Evolutionary conservation across 164 flowering plant genomes (phyloP), one percentile per base, ranked within the genome.

Genomic region (Vitis vinifera): DNA sequence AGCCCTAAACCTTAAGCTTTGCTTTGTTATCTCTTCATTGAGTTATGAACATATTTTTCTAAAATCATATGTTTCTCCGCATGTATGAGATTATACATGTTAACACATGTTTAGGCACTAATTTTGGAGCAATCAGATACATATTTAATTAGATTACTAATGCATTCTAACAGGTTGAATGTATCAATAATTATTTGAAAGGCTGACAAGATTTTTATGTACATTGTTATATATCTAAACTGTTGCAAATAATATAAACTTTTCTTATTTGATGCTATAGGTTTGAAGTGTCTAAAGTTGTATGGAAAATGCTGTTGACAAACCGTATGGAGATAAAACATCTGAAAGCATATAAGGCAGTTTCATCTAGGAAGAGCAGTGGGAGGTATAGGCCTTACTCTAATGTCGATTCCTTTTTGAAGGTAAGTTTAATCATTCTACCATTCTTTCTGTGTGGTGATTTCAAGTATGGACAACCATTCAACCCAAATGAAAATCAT

Each of bases 381-480:
- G 79, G 91, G 72, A 84, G 85, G 70, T 87, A 89, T 68, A 78
- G 64, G 83, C 90, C 89, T 66, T 87, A 87, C 71, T 86, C 86
- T 47, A 86, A 89, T 72, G 89, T 89, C 29, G 94, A 86, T 75
- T 79, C 85, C 31, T 89, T 86, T 83, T 69, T 89, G 71, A 87
- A 87, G 91, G 94, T 89, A 79, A 66, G 71, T n/a, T 65, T n/a
- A 9, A 9, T 29, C 13, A 30, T 55, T 13, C 9, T 55, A n/a
- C 53, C 56, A 3, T 37, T 37, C 44, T 6, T 37, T 37, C 44
- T 37, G 44, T 37, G 44, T 37, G 44, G 44, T 6, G 44, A 37
- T 37, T 37, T 37, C 44, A 37, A 6, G 7, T 4, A 37, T 37
- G 44, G 44, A 37, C 44, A 37, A 37, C 44, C 44, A 37, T 37